A percentile compares a stretch with the other conserved stretches of the same genome.
phyloP scores from a whole-genome alignment of 2,329 filamentous ascomycete species.

The Keithomyces neogunnii region DNA sequence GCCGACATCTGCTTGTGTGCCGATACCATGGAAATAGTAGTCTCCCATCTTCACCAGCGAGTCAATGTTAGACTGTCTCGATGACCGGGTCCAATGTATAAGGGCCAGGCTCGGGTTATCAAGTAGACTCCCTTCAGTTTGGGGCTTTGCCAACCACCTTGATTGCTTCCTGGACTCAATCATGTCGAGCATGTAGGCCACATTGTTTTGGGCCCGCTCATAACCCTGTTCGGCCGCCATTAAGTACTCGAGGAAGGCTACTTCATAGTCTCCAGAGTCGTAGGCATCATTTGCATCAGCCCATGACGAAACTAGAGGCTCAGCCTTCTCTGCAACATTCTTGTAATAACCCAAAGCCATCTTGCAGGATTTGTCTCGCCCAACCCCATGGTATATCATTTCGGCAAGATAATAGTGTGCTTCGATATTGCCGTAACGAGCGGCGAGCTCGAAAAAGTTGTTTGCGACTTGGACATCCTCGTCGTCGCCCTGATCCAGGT shows the following conservation, averaged over 20 bases:
- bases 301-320: conserved; percentile 69
- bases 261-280: conserved; percentile 67
- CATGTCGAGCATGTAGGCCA: conserved; percentile 78
- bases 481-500: conserved; percentile 69
- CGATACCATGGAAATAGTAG: conserved; percentile 83
- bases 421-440: conserved; percentile 75
- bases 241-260: conserved; percentile 72
- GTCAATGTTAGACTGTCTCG: conserved; percentile 87
- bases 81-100: conserved; percentile 91
- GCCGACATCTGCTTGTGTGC: conserved; percentile 61
- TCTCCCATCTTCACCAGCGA: conserved; percentile 97
- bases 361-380: conserved; percentile 68
- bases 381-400: conserved; percentile 72
- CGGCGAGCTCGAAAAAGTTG: conserved; percentile 81
- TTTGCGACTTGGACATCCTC: conserved; percentile 69
- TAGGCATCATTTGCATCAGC: conserved; percentile 76
- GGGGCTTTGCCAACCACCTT: conserved; percentile 39
- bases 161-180: conserved; percentile 40
- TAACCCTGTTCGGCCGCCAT: conserved; percentile 91
- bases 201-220: conserved; percentile 81
- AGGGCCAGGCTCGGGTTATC: conserved; percentile 58
- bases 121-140: conserved; percentile 28
- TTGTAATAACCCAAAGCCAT: conserved; percentile 79
- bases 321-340: conserved; percentile 64
- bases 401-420: conserved; percentile 90